Evolutionary conservation across 768 basidiomycete genomes (phyloP).

Genomic region (Lactarius evosmus): DNA sequence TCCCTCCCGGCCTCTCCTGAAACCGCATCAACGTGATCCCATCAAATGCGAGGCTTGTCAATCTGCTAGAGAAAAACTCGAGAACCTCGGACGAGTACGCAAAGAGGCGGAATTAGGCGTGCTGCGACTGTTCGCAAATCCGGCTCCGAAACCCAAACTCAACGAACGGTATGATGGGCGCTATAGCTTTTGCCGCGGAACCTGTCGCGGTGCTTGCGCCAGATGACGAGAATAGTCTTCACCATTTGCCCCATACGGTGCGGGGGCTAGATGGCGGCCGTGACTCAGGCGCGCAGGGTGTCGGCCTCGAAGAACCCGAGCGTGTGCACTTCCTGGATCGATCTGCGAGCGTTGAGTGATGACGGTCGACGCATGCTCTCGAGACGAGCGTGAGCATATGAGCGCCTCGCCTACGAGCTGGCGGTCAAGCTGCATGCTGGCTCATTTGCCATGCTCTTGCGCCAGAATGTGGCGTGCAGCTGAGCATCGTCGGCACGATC

Average conservation of each 20-base stretch:
- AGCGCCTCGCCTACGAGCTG: no score
- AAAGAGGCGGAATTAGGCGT: background rate
- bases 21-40: background rate
- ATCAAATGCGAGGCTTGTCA: background rate
- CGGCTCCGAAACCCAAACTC: background rate
- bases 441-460: background rate
- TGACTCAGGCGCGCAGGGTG: background rate
- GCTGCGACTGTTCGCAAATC: background rate
- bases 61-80: background rate
- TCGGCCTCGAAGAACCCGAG: background rate
- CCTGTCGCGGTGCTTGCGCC: background rate
- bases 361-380: background rate
- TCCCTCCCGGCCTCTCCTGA: background rate
- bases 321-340: background rate
- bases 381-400: background rate
- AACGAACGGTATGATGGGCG: background rate
- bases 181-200: background rate
- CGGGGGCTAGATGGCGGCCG: background rate
- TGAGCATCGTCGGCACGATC: background rate
- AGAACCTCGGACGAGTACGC: background rate
- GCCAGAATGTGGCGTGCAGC: background rate
- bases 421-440: no score
- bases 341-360: background rate
- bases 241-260: background rate
- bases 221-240: background rate